Conservation (phyloP, 371 early-diverging fungal genomes). For the Capillidium heterosporum region DNA sequence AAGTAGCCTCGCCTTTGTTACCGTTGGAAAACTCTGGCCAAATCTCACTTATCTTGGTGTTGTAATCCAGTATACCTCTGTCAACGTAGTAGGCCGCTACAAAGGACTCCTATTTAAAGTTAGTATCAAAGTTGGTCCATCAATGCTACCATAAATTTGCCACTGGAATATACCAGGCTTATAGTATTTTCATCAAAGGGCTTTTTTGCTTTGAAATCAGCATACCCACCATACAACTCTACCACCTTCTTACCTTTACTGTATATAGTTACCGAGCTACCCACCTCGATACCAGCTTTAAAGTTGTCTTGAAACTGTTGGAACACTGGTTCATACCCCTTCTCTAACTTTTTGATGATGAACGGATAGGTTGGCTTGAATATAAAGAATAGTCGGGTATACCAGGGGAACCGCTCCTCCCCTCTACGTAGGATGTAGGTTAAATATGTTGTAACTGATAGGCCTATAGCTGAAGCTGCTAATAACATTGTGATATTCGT, state of each 20-base stretch:
- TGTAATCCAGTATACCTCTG: conserved; percentile 28
- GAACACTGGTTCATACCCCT: neutral
- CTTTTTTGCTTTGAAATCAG: neutral
- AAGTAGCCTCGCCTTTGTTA: conserved; percentile 45
- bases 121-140: neutral
- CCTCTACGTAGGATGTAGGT: neutral
- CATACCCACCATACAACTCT: neutral
- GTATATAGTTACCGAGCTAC: neutral
- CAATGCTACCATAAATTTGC: conserved; percentile 22
- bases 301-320: neutral
- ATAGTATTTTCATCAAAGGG: conserved; percentile 30
- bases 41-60: conserved; percentile 27
- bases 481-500: no score
- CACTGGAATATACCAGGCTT: conserved; percentile 42
- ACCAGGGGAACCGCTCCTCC: neutral
- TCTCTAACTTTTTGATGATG: neutral
- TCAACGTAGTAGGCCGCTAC: conserved; percentile 38
- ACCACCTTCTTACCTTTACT: neutral
- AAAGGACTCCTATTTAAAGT: conserved; percentile 7
- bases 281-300: neutral
- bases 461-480: no score
- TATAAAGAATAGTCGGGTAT: neutral
- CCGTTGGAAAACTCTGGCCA: conserved; percentile 66
- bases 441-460: neutral
- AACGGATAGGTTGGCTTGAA: neutral